phyloP scores from a whole-genome alignment of 306 rosid species.

The Begonia masoniana region DNA sequence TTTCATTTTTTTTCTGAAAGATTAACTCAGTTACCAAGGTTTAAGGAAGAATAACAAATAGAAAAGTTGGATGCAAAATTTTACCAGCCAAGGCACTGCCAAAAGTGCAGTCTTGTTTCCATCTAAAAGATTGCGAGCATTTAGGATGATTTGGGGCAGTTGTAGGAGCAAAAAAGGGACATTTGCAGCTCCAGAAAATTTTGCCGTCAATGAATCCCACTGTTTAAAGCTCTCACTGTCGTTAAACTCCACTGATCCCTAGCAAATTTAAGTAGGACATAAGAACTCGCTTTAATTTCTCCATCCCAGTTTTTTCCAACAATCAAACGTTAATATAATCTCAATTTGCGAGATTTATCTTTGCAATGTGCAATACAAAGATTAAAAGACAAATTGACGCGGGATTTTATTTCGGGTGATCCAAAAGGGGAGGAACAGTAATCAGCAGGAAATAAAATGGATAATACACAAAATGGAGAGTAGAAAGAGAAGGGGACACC shows the following conservation, averaged over 20 bases:
- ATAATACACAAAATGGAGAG: not conserved
- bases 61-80: slow-evolving; percentile 3
- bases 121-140: slow-evolving; percentile 55
- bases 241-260: slow-evolving; percentile 37
- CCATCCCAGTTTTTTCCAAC: slow-evolving; percentile 1
- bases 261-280: slow-evolving; percentile 17
- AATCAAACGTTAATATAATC: not conserved
- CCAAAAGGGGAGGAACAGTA: not conserved
- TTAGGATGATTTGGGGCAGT: slow-evolving; percentile 76
- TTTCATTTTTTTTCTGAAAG: not conserved
- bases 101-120: slow-evolving; percentile 60
- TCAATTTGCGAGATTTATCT: not conserved
- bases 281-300: slow-evolving; percentile 5
- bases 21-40: not conserved
- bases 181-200: slow-evolving; percentile 73
- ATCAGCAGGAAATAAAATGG: not conserved
- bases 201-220: slow-evolving; percentile 74
- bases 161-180: slow-evolving; percentile 72
- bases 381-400: not conserved
- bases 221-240: slow-evolving; percentile 34
- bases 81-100: slow-evolving; percentile 83
- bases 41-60: not conserved
- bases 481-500: not conserved
- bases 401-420: too few relatives aligned
- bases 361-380: not conserved